These are phyloP conservation scores for Thielaviopsis populi DNA, from an alignment of 2,329 filamentous ascomycete species.

Conservation along the genomic window DNA sequence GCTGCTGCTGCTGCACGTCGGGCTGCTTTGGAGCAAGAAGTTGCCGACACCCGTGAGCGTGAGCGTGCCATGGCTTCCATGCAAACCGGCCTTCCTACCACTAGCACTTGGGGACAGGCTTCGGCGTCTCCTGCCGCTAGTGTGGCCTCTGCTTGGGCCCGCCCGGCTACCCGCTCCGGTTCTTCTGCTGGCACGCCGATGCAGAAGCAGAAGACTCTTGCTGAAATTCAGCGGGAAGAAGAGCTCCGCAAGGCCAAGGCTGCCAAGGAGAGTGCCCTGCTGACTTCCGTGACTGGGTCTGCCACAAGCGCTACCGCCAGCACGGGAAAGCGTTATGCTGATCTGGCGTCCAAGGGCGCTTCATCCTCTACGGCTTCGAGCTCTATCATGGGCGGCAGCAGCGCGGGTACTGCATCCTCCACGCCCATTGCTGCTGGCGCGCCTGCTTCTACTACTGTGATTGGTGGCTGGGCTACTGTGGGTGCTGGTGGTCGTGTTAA, in stretches of 20 bases:
- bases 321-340: constrained; percentile 78
- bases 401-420: constrained; percentile 29
- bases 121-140: constrained; percentile 50
- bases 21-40: constrained; percentile 65
- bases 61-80: constrained; percentile 36
- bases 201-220: constrained; percentile 67
- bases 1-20: constrained; percentile 62
- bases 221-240: constrained; percentile 94
- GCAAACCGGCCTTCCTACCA: constrained; percentile 66
- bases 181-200: constrained; percentile 28
- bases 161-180: constrained; percentile 31
- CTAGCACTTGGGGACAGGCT: constrained; percentile 74
- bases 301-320: constrained; percentile 27
- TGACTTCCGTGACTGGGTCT: constrained; percentile 18
- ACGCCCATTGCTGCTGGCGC: constrained; percentile 46
- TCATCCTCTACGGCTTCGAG: constrained; percentile 24
- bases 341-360: constrained; percentile 68
- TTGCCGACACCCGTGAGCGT: constrained; percentile 42
- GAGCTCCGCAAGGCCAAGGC: constrained; percentile 68
- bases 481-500: constrained; percentile 89
- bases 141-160: constrained; percentile 47
- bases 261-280: constrained; percentile 36
- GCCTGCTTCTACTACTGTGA: constrained; percentile 81
- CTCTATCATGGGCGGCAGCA: constrained; percentile 19
- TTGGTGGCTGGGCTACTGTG: constrained; percentile 87